Evolutionary conservation across 2,329 filamentous ascomycete genomes (phyloP), one percentile per base, ranked within the genome.

Genomic region (Laburnicola sp.): DNA sequence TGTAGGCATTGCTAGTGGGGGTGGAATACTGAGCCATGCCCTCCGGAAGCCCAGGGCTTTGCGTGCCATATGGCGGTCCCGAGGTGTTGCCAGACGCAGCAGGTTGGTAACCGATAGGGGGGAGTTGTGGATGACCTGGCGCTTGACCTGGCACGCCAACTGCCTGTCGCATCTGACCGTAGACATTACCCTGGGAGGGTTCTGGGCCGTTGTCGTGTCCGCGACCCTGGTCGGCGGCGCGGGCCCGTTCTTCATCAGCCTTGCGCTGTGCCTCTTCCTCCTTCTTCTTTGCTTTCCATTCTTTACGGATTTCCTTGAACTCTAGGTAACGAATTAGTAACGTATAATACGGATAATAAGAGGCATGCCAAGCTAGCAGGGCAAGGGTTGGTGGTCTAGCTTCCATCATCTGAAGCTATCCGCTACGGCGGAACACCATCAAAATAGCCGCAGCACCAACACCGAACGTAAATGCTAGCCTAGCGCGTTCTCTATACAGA

Each of bases 231-330:
- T 68, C 79, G 51, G 80, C 86, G 27, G 83, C 82, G 73, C 92
- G 88, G 56, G 86, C 82, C 59, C 87, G 82, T 69, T 97, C 92
- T 58, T 97, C 93, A 7, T 92, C 90, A 9, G 88, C 88, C 79
- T 97, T 97, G 68, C 92, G 89, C 64, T 85, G 82, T 45, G 87
- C 87, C 60, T 97, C 93, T 65, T 97, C 93, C 73, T 97, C 94
- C 89, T 99, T 99, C 84, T 97, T 97, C 68, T 94, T 91, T 34
- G 90, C 89, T 79, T 97, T 99, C 94, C 94, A 99, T 70, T 97
- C 93, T 72, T 97, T 97, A 58, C 94, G 89, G 54, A 97, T 97
- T 70, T 99, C 94, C 73, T 99, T 99, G 78, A 99, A 97, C 75
- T 97, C 94, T 97, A 69, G 66, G 50, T 54, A 58, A 48, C 66